Evolutionary conservation across 495 filamentous ascomycete genomes (phyloP).

Genomic region (Pseudoneurospora amorphoporcata): DNA sequence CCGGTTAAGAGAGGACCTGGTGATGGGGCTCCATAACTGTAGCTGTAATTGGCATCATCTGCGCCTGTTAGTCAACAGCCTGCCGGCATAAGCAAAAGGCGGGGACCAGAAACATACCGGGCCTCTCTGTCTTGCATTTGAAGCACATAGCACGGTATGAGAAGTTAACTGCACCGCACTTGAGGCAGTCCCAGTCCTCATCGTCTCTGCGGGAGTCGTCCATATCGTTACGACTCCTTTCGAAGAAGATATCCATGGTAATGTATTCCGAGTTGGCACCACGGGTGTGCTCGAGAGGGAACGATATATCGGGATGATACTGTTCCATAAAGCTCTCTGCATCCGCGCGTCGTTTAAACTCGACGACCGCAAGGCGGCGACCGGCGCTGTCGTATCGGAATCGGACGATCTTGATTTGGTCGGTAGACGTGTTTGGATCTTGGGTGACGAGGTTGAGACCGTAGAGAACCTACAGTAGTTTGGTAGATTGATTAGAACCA

Average conservation of each 20-base stretch:
- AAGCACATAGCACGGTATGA: constrained; percentile 60
- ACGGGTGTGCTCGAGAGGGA: constrained; percentile 19
- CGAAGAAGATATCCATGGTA: constrained; percentile 49
- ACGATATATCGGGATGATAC: constrained; percentile 52
- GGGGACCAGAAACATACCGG: constrained; percentile 44
- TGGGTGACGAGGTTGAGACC: constrained; percentile 21
- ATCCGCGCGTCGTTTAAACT: constrained; percentile 32
- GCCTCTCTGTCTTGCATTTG: constrained; percentile 60
- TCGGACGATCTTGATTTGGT: constrained; percentile 19
- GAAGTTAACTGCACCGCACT: constrained; percentile 67
- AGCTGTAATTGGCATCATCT: constrained; percentile 16
- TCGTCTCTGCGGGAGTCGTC: constrained; percentile 44
- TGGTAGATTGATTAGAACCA: neutral
- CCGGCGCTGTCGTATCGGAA: constrained; percentile 17
- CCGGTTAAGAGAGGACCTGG: constrained; percentile 43
- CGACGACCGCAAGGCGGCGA: constrained; percentile 25
- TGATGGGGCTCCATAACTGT: constrained; percentile 12
- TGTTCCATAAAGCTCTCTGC: constrained; percentile 56
- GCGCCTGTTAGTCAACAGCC: constrained; percentile 1
- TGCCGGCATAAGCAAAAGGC: neutral
- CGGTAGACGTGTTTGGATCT: constrained; percentile 18
- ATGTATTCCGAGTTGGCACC: constrained; percentile 36
- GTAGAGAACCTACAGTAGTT: constrained; percentile 15
- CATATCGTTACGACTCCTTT: constrained; percentile 48
- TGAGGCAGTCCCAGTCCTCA: constrained; percentile 68